Conservation (phyloP, 2,329 filamentous ascomycete genomes). For the Ophiocordyceps camponoti-rufipedis region DNA sequence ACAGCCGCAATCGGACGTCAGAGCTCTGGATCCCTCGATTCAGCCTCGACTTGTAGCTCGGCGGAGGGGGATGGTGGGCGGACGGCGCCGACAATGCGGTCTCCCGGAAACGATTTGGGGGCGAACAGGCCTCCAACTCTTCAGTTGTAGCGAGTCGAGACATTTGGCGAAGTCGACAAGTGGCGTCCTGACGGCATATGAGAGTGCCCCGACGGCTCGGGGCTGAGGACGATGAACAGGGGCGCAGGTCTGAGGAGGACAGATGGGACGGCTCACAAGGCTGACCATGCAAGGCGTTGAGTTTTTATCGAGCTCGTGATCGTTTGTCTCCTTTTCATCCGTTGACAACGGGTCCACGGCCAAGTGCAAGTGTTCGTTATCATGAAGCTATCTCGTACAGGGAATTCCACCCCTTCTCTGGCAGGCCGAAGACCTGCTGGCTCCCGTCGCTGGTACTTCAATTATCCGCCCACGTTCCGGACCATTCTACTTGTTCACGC, state of each 20-base stretch:
- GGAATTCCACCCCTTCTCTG: too few species aligned
- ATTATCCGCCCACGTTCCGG: too few species aligned
- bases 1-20: constrained; percentile 18
- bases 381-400: too few species aligned
- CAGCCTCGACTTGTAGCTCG: constrained; percentile 31
- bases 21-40: constrained; percentile 28
- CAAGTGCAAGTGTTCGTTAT: too few species aligned
- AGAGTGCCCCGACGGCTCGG: neutral
- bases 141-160: constrained; percentile 16
- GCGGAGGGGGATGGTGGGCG: constrained; percentile 21
- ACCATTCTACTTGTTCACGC: too few species aligned
- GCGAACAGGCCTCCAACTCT: constrained; percentile 21
- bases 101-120: constrained; percentile 25
- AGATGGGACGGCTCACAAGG: neutral
- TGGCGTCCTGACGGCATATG: neutral
- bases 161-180: constrained; percentile 10
- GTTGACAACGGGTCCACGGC: neutral
- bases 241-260: neutral
- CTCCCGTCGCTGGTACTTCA: too few species aligned
- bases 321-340: neutral
- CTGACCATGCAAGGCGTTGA: neutral
- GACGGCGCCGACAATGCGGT: constrained; percentile 29
- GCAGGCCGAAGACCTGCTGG: too few species aligned
- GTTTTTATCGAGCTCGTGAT: neutral
- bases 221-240: neutral